Conservation (phyloP, 768 basidiomycete genomes). For the Serendipita sp. region DNA sequence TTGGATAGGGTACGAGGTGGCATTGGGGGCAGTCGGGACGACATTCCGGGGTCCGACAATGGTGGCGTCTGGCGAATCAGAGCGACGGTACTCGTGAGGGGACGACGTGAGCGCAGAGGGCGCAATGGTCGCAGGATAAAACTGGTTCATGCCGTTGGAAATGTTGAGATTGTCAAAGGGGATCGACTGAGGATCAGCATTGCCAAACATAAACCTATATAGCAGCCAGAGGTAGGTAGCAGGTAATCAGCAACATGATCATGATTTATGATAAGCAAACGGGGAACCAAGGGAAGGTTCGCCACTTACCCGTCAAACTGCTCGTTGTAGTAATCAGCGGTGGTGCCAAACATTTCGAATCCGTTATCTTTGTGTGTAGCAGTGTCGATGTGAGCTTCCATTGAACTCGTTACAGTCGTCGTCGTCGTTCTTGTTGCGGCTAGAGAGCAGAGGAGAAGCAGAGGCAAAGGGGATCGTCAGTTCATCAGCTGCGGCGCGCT, state of each 20-base stretch:
- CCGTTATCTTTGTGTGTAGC: neutral
- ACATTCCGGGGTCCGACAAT: conserved; percentile 6
- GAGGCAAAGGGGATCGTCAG: neutral
- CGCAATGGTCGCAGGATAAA: conserved; percentile 2
- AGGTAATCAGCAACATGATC: neutral
- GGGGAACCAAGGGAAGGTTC: neutral
- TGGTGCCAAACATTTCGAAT: neutral
- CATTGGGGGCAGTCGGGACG: neutral
- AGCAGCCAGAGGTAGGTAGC: neutral
- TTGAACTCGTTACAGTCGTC: too few relatives aligned
- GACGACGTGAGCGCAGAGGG: conserved; percentile 5
- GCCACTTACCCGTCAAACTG: conserved; percentile 3
- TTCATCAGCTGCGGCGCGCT: neutral
- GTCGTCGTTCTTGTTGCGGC: too few relatives aligned
- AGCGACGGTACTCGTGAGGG: neutral
- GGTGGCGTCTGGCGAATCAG: conserved; percentile 3
- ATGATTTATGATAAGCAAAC: neutral
- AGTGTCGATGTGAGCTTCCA: too few relatives aligned
- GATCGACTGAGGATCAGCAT: neutral
- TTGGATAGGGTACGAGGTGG: neutral
- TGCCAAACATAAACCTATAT: conserved; percentile 1
- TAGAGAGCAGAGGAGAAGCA: too few relatives aligned
- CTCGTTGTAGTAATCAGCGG: neutral
- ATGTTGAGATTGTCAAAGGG: conserved; percentile 3
- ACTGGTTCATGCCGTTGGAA: neutral